These are phyloP conservation scores for Russula earlei DNA, from an alignment of 768 basidiomycete species.

Conservation along the genomic window DNA sequence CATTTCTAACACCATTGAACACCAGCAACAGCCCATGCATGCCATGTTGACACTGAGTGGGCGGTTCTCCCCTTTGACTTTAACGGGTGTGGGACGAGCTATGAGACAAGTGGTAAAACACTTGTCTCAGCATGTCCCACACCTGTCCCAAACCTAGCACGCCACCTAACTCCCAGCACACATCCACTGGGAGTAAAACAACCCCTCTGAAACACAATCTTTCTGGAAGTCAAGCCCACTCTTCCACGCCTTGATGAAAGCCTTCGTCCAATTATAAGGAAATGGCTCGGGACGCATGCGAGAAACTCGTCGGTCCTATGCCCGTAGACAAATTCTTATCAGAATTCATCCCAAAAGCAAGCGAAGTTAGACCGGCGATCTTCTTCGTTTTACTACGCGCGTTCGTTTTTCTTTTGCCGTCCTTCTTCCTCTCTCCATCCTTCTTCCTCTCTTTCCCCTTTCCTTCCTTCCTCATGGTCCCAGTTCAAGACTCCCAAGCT, in stretches of 20 bases:
- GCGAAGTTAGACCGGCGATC: neutral
- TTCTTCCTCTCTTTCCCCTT: no score
- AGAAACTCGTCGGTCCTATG: slow-evolving; percentile 6
- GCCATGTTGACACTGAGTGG: slow-evolving; percentile 18
- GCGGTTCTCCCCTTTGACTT: no score
- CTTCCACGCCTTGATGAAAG: neutral
- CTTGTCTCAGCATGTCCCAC: no score
- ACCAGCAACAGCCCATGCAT: slow-evolving; percentile 18
- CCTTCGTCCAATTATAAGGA: neutral
- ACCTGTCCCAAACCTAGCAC: no score
- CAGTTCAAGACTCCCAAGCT: no score
- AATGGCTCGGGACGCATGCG: neutral
- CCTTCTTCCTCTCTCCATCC: no score
- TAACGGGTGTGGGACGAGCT: no score
- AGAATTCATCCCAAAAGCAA: neutral
- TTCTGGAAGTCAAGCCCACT: neutral
- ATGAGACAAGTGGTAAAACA: no score
- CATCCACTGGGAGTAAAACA: neutral
- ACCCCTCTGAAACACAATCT: neutral
- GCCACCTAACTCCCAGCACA: neutral
- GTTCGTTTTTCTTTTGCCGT: no score
- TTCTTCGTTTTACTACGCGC: no score
- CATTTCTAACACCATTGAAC: slow-evolving; percentile 21
- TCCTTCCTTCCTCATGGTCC: no score
- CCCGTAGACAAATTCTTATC: neutral